Evolutionary conservation across 176 grass and related monocot species (phyloP), one percentile per base, ranked within the genome.

Genomic region (Saccharum officinarum): DNA sequence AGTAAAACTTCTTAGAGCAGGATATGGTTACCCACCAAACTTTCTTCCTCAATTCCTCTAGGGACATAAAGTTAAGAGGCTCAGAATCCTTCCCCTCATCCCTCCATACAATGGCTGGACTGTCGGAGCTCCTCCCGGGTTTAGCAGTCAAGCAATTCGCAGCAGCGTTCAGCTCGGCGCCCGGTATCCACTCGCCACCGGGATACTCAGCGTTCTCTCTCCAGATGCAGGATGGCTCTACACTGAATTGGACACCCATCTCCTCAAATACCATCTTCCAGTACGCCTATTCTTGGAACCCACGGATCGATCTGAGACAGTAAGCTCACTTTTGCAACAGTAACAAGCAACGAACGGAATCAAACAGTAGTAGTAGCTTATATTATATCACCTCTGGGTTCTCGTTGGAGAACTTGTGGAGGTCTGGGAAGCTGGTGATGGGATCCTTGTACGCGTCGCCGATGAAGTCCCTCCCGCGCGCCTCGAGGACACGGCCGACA

Each of bases 181-280:
- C 91, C 0, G 89, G 88, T 63, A 98, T 44, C 96, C 96, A 98
- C 38, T 98, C 88, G 6, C 91, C 93, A 8, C 96, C 96, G 2
- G 93, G 89, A 76, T 84, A 86, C 4, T 28, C 91, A 63, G 78
- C 25, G n/a, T 65, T 88, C 37, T 90, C 86, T 70, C 65, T 73
- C 83, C 93, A 81, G 81, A 95, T 94, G 77, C 96, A 94, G 31
- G 93, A 92, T 49, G 91, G 87, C 37, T 83, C 73, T 62, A 71
- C 80, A 62, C 78, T 87, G 78, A 98, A 98, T 79, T 83, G 60
- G 79, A 98, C 61, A 25, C 80, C 82, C 93, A 98, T 98, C 57
- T 92, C 96, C 65, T 98, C 91, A 68, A 98, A 94, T 45, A 95
- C 65, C 86, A 92, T 76, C 78, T 88, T 98, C 96, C 96, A 98